These are phyloP conservation scores for Aspergillus alliaceus DNA, from an alignment of 2,329 filamentous ascomycete genomes.

Conservation along the genomic window DNA sequence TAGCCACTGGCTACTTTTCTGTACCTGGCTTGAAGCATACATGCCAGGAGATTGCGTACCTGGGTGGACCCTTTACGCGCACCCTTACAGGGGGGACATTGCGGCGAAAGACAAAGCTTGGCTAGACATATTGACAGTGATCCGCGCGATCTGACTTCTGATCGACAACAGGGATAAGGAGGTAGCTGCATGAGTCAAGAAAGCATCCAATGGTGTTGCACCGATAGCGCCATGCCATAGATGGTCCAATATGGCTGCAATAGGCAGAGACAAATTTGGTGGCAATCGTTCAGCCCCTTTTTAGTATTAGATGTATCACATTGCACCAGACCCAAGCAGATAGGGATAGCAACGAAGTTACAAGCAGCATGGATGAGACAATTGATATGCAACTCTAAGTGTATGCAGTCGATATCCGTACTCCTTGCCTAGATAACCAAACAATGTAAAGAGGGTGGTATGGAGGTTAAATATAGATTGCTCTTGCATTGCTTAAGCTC, in stretches of 20 bases:
- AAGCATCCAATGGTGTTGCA: background rate
- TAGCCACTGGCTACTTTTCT: background rate
- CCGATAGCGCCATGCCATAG: background rate
- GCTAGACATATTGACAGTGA: background rate
- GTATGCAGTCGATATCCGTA: background rate
- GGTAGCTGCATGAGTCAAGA: background rate
- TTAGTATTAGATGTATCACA: background rate
- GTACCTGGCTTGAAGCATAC: background rate
- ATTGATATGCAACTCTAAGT: too few species aligned
- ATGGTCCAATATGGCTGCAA: background rate
- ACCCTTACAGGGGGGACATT: constrained; percentile 3
- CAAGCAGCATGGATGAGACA: too few species aligned
- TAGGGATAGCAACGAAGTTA: background rate
- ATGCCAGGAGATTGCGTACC: background rate
- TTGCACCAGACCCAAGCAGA: background rate
- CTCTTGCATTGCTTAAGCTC: background rate
- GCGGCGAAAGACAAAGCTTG: constrained; percentile 1
- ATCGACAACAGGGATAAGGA: background rate
- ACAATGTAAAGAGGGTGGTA: background rate
- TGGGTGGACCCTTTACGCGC: constrained; percentile 1
- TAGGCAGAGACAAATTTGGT: background rate
- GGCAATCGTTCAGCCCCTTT: background rate
- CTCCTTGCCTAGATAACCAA: background rate
- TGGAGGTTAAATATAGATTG: background rate
- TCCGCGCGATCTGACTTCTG: background rate